Conservation (phyloP, 306 rosid species). For the Lotus japonicus region DNA sequence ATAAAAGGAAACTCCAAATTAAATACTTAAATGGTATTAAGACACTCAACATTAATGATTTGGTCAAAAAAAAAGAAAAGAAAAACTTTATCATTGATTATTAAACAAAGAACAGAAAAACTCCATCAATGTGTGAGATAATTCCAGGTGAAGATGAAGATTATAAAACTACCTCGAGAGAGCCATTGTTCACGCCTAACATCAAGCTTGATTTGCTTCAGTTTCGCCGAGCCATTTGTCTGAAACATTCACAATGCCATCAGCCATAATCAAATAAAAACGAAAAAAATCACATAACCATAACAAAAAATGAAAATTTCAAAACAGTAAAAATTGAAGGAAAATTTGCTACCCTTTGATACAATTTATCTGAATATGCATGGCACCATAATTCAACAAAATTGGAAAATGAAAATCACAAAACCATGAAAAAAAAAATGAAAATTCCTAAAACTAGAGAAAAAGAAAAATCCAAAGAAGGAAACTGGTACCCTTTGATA, state of each 20-base stretch:
- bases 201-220: slow-evolving; percentile 68
- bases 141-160: neutral
- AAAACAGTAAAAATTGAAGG: neutral
- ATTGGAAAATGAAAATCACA: neutral
- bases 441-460: neutral
- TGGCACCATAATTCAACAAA: neutral
- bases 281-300: neutral
- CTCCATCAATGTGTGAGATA: neutral
- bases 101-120: neutral
- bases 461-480: neutral
- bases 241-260: slow-evolving; percentile 12
- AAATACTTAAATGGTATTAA: neutral
- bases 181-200: slow-evolving; percentile 72
- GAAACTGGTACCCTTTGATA: neutral
- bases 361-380: slow-evolving; percentile 22
- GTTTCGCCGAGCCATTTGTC: slow-evolving; percentile 47
- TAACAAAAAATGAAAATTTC: neutral
- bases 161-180: slow-evolving; percentile 38
- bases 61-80: neutral
- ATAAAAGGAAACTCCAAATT: neutral
- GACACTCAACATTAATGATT: neutral
- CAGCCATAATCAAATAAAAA: neutral
- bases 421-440: neutral
- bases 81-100: neutral
- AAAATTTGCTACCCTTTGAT: neutral